Conservation (phyloP, 2,329 filamentous ascomycete species). For the Capronia epimyces region DNA sequence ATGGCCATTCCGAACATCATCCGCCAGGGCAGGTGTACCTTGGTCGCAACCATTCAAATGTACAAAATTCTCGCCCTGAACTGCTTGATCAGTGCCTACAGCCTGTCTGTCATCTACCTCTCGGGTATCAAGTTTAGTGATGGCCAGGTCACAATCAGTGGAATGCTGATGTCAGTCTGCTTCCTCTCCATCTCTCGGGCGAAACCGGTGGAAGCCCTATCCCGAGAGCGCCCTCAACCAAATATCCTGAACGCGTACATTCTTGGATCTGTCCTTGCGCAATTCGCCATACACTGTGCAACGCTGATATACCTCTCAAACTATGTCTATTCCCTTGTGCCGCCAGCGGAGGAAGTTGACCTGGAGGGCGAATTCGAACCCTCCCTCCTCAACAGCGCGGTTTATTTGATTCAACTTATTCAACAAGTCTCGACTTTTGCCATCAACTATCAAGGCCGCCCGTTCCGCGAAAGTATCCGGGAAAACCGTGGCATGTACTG, state of each 20-base stretch:
- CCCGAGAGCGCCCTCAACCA: constrained; percentile 93
- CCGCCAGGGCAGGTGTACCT: constrained; percentile 90
- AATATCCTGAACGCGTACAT: constrained; percentile 99
- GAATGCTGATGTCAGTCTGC: constrained; percentile 99
- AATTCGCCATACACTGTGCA: constrained; percentile 91
- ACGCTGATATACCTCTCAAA: constrained; percentile 92
- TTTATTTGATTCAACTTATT: constrained; percentile 95
- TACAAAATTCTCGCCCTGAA: constrained; percentile 99
- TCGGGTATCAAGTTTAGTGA: constrained; percentile 99
- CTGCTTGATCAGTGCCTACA: constrained; percentile 97
- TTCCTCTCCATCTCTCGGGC: constrained; percentile 98
- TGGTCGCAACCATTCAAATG: constrained; percentile 99
- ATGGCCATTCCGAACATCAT: constrained; percentile 98
- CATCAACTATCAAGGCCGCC: constrained; percentile 97
- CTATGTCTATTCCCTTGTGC: constrained; percentile 78
- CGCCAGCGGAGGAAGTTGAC: constrained; percentile 65
- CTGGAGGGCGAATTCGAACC: constrained; percentile 92
- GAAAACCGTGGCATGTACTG: constrained; percentile 99
- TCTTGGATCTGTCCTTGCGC: constrained; percentile 91
- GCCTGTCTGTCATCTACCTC: constrained; percentile 88
- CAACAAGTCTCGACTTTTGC: constrained; percentile 99
- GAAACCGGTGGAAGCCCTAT: constrained; percentile 88
- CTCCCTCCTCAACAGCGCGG: constrained; percentile 89
- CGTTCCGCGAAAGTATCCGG: constrained; percentile 90
- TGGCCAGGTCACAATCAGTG: constrained; percentile 95